A percentile compares a stretch with the other conserved stretches of the same genome.
These are phyloP conservation scores for Vaccinium vitisidaea DNA, from an alignment of 148 eudicot genomes.

Conservation along the genomic window DNA sequence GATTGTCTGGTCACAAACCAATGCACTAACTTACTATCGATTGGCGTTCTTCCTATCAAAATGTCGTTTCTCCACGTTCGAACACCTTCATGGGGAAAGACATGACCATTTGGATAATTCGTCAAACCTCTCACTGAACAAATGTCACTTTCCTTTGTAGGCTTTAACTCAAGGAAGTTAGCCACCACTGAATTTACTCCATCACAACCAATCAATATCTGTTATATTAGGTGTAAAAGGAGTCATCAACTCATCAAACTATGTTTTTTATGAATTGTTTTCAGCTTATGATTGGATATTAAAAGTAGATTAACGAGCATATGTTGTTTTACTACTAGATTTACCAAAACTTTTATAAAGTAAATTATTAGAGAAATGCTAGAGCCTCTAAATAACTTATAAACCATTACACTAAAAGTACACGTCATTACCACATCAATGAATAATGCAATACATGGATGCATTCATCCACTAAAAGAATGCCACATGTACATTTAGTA, in stretches of 20 bases:
- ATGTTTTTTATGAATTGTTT: not conserved
- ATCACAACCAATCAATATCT: conserved; percentile 54
- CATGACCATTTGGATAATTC: conserved; percentile 33
- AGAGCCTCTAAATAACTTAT: too few species aligned
- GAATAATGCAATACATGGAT: too few species aligned
- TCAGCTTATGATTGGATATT: not conserved
- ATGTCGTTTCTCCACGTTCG: conserved; percentile 24
- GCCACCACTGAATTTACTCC: conserved; percentile 28
- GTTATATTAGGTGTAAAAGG: not conserved
- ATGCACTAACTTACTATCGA: conserved; percentile 38
- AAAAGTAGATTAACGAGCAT: not conserved
- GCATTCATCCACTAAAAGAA: too few species aligned
- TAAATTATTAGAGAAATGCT: not conserved
- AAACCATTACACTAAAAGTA: too few species aligned
- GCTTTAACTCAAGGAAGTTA: conserved; percentile 34
- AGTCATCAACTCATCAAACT: not conserved
- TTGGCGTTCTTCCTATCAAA: conserved; percentile 39
- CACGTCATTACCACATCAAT: too few species aligned
- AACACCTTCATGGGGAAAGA: conserved; percentile 30
- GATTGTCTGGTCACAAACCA: conserved; percentile 33
- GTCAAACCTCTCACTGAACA: conserved; percentile 31
- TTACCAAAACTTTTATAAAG: too few species aligned
- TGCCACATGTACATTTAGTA: too few species aligned
- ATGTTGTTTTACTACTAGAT: too few species aligned
- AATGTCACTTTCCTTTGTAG: conserved; percentile 26